These are phyloP conservation scores for Pholiota conissans DNA, from an alignment of 768 basidiomycete species.

Conservation along the genomic window DNA sequence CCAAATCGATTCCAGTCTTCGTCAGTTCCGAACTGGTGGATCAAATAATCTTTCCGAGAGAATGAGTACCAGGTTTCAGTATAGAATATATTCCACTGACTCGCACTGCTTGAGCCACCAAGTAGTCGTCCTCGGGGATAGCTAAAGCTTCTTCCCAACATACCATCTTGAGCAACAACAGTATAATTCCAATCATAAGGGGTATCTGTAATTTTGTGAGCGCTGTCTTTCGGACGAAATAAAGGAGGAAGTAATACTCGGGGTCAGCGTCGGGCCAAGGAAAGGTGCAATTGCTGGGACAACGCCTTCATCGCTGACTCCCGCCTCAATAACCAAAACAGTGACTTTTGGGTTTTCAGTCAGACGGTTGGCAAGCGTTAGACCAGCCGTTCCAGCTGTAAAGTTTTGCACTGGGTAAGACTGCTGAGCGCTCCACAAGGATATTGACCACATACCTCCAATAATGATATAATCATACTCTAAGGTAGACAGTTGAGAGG, in stretches of 20 bases:
- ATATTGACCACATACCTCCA: not conserved
- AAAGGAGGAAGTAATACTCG: not conserved
- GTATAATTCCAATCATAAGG: constrained; percentile 4
- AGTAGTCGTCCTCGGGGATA: not conserved
- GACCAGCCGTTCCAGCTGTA: constrained; percentile 10
- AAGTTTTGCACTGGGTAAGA: not conserved
- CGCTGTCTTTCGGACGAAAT: not conserved
- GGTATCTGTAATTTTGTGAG: not conserved
- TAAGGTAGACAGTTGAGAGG: constrained; percentile 2
- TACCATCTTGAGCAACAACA: not conserved
- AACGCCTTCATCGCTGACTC: constrained; percentile 15
- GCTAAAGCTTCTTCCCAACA: not conserved
- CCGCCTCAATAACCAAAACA: constrained; percentile 12
- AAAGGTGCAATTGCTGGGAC: constrained; percentile 11
- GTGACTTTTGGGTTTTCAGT: constrained; percentile 7
- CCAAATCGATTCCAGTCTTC: constrained; percentile 39
- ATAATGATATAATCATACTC: constrained; percentile 9
- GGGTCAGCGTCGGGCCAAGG: constrained; percentile 16
- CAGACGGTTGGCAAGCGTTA: constrained; percentile 9
- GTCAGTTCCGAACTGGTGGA: constrained; percentile 32
- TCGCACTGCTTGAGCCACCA: constrained; percentile 1
- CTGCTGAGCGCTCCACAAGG: no score
- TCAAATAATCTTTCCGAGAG: constrained; percentile 38
- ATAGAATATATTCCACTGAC: no score
- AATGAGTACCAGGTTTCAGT: no score